Conservation (phyloP, 192 early-diverging fungal genomes). For the Rhizoclosmatium globosum region DNA sequence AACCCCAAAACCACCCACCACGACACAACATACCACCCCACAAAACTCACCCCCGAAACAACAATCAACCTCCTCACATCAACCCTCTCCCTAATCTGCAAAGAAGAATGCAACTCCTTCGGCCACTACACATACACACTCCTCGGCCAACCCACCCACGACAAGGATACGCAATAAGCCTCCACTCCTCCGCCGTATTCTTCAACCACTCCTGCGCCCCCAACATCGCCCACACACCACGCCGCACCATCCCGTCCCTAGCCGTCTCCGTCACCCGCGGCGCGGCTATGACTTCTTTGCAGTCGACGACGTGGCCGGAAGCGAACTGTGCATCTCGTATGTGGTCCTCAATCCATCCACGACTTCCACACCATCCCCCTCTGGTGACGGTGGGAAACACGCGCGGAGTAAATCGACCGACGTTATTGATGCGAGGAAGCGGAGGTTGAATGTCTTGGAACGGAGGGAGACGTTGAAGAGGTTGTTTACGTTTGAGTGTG, state of each 20-base stretch:
- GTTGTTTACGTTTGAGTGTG: conserved; percentile 54
- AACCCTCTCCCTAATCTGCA: conserved; percentile 47
- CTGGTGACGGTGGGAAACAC: not conserved
- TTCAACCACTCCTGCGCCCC: conserved; percentile 62
- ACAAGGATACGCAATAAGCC: conserved; percentile 51
- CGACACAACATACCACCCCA: not conserved
- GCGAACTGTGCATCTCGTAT: conserved; percentile 53
- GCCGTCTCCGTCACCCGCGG: not conserved
- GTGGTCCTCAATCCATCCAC: conserved; percentile 28
- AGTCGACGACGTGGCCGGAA: conserved; percentile 36
- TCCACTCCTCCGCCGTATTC: conserved; percentile 53
- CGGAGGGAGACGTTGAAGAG: conserved; percentile 40
- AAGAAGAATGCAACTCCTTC: conserved; percentile 64
- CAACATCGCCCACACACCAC: conserved; percentile 50
- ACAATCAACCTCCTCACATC: conserved; percentile 18
- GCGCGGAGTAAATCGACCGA: not conserved
- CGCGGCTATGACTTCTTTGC: conserved; percentile 51
- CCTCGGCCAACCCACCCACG: conserved; percentile 32
- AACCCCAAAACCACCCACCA: not conserved
- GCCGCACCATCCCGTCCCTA: not conserved
- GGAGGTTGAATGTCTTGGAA: not conserved
- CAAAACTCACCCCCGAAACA: not conserved
- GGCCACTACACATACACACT: conserved; percentile 53
- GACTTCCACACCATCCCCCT: not conserved
- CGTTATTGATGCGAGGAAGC: not conserved